phyloP scores from a whole-genome alignment of 768 basidiomycete genomes.

The Tephrocybe sp. region DNA sequence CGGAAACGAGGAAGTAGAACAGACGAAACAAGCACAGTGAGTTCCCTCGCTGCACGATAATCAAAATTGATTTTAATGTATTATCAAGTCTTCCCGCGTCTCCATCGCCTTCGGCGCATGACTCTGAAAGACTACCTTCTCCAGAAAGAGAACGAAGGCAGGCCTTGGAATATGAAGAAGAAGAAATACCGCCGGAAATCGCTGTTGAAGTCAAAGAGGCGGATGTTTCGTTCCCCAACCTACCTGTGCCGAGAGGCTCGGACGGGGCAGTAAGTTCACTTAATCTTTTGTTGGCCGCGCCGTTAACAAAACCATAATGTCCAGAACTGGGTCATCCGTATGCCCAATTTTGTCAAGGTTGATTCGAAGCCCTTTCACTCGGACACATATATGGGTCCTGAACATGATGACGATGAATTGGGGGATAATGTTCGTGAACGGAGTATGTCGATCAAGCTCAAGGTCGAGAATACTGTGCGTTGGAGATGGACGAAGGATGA shows the following conservation, averaged over 20 bases:
- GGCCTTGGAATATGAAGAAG: constrained; percentile 80
- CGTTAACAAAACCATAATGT: neutral
- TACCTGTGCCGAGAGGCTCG: constrained; percentile 76
- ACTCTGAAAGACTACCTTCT: constrained; percentile 66
- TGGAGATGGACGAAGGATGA: constrained; percentile 92
- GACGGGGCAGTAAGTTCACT: constrained; percentile 70
- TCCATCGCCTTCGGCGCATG: constrained; percentile 48
- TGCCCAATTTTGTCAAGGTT: constrained; percentile 92
- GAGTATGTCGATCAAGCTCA: constrained; percentile 81
- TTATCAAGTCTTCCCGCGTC: constrained; percentile 31
- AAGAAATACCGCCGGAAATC: constrained; percentile 59
- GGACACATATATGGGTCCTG: constrained; percentile 79
- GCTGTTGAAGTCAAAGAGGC: constrained; percentile 62
- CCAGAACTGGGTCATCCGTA: constrained; percentile 87
- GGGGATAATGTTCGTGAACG: constrained; percentile 67
- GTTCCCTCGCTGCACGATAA: constrained; percentile 10
- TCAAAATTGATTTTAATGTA: neutral
- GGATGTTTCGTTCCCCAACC: constrained; percentile 79
- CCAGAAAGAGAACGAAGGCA: constrained; percentile 60
- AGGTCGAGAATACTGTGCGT: constrained; percentile 91
- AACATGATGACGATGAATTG: constrained; percentile 71
- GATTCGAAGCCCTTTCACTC: constrained; percentile 89
- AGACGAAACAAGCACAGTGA: constrained; percentile 50
- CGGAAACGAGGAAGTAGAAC: constrained; percentile 60
- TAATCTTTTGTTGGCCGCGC: neutral